phyloP scores from a whole-genome alignment of 306 rosid species.

The Pyrus bretschneideri region DNA sequence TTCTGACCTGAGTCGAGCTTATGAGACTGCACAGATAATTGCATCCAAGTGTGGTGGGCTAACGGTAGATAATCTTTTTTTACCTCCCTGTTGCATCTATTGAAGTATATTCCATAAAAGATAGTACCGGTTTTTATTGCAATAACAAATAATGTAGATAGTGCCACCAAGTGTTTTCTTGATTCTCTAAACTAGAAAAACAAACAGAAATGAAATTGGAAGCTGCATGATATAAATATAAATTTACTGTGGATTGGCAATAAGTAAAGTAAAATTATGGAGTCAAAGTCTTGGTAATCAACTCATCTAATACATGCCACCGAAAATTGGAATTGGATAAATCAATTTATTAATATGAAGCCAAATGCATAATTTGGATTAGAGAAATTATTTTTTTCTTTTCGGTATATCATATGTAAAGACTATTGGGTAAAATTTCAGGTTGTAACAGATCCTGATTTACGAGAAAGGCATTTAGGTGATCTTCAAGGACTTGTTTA shows the following conservation, averaged over 20 bases:
- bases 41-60: constrained; percentile 64
- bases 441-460: constrained; percentile 63
- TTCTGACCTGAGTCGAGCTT: constrained; percentile 86
- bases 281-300: background rate
- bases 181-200: background rate
- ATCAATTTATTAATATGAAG: background rate
- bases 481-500: constrained; percentile 68
- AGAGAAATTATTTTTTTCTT: background rate
- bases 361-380: background rate
- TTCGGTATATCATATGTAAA: background rate
- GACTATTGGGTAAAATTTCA: constrained; percentile 22
- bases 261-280: background rate
- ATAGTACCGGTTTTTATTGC: background rate
- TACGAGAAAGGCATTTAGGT: constrained; percentile 82
- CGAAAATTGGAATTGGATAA: background rate
- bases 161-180: background rate
- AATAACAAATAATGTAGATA: background rate
- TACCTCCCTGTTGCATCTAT: background rate
- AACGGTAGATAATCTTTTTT: constrained; percentile 43
- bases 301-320: background rate
- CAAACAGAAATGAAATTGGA: background rate
- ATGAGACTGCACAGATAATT: constrained; percentile 73
- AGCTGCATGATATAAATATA: constrained; percentile 7
- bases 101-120: background rate
- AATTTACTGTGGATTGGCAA: background rate